Evolutionary conservation across 306 rosid genomes (phyloP), one percentile per base, ranked within the genome.

Genomic region (Malus sylvestris): DNA sequence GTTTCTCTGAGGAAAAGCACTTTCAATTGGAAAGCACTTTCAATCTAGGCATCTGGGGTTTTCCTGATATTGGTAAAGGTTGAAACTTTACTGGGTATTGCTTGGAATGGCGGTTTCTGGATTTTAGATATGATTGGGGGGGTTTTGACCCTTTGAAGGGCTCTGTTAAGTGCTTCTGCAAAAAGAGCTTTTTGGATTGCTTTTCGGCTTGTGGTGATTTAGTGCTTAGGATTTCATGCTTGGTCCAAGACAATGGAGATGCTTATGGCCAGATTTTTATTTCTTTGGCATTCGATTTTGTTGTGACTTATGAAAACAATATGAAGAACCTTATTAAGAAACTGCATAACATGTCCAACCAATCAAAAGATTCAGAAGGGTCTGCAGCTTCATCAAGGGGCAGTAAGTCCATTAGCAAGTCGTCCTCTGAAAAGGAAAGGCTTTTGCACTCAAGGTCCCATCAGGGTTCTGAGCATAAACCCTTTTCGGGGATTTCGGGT

Each of bases 311-410:
- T 76, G 84, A 79, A 80, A 51, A 55, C 79, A 87, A 67, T 80
- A 95, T 92, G 98, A 95, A 92, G 93, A 92, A 89, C 85, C 82
- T 95, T 78, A 86, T 95, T 70, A 95, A 90, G 96, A 95, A 92
- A 89, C 91, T 95, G 53, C 90, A 90, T 73, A 85, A 87, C 76
- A 84, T 88, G 98, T 84, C 96, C 62, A 81, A 82, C 67, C 89
- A 84, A 80, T 83, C 95, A 59, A 95, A 80, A 73, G 89, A 80
- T 72, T 84, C 83, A 57, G 88, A 82, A 77, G 89, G 93, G 79
- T 89, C 91, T 82, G 73, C 55, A 51, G 55, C 88, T 81, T 79
- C 97, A 78, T 88, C 93, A 29, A 90, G 83, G 79, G 86, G 83
- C 35, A 83, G 66, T 73, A 93, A 89, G 79, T 78, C 83, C 58